Evolutionary conservation across 106 monocot genomes (phyloP).

Genomic region (Acorus calamus): DNA sequence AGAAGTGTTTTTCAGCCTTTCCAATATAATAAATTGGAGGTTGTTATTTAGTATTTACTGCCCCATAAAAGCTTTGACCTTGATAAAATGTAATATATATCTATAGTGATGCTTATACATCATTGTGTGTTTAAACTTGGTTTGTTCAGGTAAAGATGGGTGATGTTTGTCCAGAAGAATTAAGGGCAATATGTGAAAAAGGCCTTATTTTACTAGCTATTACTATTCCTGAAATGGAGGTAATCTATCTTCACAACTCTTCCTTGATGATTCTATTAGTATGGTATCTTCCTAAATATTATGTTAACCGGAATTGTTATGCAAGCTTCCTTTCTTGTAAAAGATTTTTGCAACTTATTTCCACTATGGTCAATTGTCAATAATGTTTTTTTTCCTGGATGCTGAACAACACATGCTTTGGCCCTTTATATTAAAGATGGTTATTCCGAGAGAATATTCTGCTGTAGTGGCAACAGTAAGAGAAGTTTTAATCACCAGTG

Average conservation of each 20-base stretch:
- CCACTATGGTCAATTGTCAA: neutral
- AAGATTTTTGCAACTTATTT: neutral
- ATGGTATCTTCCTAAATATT: neutral
- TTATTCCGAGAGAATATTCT: conserved; percentile 82
- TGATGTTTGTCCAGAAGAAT: conserved; percentile 38
- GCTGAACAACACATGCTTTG: conserved; percentile 74
- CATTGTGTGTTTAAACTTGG: neutral
- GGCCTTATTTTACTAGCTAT: conserved; percentile 79
- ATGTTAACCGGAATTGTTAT: neutral
- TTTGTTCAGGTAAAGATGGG: conserved; percentile 42
- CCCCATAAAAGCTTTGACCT: no score
- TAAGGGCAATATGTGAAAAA: conserved; percentile 81
- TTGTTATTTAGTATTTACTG: conserved; percentile 1
- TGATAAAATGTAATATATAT: no score
- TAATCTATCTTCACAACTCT: conserved; percentile 3
- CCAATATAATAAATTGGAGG: conserved; percentile 64
- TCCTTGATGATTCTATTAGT: neutral
- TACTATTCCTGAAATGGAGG: conserved; percentile 99
- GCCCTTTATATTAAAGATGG: conserved; percentile 94
- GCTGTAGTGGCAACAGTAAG: conserved; percentile 86
- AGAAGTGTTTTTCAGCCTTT: conserved; percentile 45
- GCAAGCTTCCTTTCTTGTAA: neutral
- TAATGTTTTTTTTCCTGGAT: conserved; percentile 1
- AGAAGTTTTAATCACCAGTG: neutral
- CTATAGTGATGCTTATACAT: no score